phyloP scores from a whole-genome alignment of 192 early-diverging fungal genomes.

The Gaertneriomyces sp. region DNA sequence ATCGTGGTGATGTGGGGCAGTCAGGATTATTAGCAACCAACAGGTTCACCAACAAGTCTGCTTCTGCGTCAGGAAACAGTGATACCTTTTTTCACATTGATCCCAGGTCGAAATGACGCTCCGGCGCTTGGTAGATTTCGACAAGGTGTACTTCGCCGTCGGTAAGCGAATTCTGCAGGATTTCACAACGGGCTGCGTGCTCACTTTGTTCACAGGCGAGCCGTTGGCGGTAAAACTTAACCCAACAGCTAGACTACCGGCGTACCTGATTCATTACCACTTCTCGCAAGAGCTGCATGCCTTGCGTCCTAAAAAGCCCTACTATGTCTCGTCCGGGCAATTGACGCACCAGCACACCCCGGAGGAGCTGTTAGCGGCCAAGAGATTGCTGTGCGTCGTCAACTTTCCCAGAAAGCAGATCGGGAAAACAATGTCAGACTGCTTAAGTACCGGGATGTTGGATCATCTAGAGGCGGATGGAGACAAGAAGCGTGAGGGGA shows the following conservation, averaged over 20 bases:
- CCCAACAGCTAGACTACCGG: not conserved
- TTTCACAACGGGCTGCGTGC: not conserved
- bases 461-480: constrained; percentile 1
- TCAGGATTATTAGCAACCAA: too few species aligned
- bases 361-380: constrained; percentile 1
- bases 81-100: too few species aligned
- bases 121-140: not conserved
- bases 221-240: not conserved
- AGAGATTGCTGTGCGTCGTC: not conserved
- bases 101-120: too few species aligned
- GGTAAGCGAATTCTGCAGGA: not conserved
- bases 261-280: constrained; percentile 1
- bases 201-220: not conserved
- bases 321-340: not conserved
- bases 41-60: too few species aligned
- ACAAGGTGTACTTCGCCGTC: not conserved
- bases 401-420: constrained; percentile 6
- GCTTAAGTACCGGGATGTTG: not conserved
- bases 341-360: constrained; percentile 3
- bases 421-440: not conserved
- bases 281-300: constrained; percentile 3
- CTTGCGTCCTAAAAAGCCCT: not conserved
- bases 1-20: too few species aligned
- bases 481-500: constrained; percentile 1
- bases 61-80: too few species aligned